A percentile compares a stretch with the other conserved stretches of the same genome.
Conservation (phyloP, 305 asterid genomes). For the Fraxinus nigra region DNA sequence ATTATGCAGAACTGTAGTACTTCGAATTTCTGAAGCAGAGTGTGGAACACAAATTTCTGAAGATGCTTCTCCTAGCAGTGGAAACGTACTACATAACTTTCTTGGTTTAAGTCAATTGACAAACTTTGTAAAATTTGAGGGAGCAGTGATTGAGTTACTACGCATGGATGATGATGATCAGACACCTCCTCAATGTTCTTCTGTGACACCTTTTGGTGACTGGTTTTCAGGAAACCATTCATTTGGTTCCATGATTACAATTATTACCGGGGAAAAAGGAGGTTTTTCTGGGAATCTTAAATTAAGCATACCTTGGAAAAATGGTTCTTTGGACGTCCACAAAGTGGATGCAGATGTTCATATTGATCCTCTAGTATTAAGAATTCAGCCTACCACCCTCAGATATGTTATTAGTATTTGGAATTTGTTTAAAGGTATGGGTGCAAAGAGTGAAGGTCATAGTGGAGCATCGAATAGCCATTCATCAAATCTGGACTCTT, state of each 20-base stretch:
- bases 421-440: conserved; percentile 52
- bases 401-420: conserved; percentile 60
- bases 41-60: conserved; percentile 85
- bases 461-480: conserved; percentile 34
- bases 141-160: conserved; percentile 82
- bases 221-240: conserved; percentile 44
- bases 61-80: conserved; percentile 49
- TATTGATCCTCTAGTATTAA: conserved; percentile 72
- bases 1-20: conserved; percentile 68
- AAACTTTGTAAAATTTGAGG: conserved; percentile 69
- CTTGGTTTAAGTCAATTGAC: conserved; percentile 78
- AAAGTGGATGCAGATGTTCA: conserved; percentile 87
- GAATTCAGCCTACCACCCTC: conserved; percentile 70
- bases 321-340: conserved; percentile 79
- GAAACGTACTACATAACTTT: conserved; percentile 42
- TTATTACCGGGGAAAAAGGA: conserved; percentile 68
- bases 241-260: conserved; percentile 45
- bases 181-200: conserved; percentile 33
- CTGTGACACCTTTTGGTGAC: conserved; percentile 46
- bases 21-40: conserved; percentile 77
- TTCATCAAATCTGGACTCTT: conserved; percentile 42
- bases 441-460: conserved; percentile 36
- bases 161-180: conserved; percentile 49
- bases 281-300: conserved; percentile 90
- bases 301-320: conserved; percentile 89